Percentiles rank a stretch among this genome's conserved stretches.
Evolutionary conservation across 352 stramenopile species (phyloP).

Genomic region (Phytophthora cactorum): DNA sequence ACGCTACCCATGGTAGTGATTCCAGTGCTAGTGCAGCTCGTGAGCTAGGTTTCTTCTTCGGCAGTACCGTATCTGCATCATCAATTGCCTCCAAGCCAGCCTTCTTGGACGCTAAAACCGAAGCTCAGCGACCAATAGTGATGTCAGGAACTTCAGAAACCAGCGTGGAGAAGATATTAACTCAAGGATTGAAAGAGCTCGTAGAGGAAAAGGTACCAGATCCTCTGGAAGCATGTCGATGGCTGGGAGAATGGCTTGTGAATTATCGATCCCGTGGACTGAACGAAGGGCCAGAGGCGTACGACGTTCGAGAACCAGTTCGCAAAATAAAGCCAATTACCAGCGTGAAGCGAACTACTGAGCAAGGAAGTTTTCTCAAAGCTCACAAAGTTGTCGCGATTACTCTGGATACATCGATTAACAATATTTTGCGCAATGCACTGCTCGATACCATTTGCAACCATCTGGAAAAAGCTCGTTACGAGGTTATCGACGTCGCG

Average conservation of each 20-base stretch:
- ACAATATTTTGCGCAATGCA: constrained; percentile 1
- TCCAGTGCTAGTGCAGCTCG: constrained; percentile 53
- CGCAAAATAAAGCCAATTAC: not conserved
- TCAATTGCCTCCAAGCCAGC: not conserved
- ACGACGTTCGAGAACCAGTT: not conserved
- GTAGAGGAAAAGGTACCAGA: constrained; percentile 28
- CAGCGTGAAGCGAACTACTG: not conserved
- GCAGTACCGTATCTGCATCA: constrained; percentile 27
- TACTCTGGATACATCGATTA: constrained; percentile 17
- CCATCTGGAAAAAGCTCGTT: constrained; percentile 25
- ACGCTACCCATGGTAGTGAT: constrained; percentile 88
- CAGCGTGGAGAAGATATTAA: constrained; percentile 45
- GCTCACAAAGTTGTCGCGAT: constrained; percentile 30
- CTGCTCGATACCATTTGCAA: constrained; percentile 17
- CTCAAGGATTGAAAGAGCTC: constrained; percentile 47
- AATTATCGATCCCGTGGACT: constrained; percentile 23
- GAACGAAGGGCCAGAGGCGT: constrained; percentile 13
- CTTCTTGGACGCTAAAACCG: constrained; percentile 4
- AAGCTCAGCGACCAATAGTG: constrained; percentile 19
- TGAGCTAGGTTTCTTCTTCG: constrained; percentile 86
- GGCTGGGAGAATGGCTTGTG: constrained; percentile 63
- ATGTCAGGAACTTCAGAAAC: constrained; percentile 4
- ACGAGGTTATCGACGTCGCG: constrained; percentile 41
- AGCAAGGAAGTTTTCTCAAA: not conserved
- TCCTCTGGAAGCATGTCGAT: constrained; percentile 52